phyloP scores from a whole-genome alignment of 176 grass and related monocot genomes.

The Thinopyrum elongatum region DNA sequence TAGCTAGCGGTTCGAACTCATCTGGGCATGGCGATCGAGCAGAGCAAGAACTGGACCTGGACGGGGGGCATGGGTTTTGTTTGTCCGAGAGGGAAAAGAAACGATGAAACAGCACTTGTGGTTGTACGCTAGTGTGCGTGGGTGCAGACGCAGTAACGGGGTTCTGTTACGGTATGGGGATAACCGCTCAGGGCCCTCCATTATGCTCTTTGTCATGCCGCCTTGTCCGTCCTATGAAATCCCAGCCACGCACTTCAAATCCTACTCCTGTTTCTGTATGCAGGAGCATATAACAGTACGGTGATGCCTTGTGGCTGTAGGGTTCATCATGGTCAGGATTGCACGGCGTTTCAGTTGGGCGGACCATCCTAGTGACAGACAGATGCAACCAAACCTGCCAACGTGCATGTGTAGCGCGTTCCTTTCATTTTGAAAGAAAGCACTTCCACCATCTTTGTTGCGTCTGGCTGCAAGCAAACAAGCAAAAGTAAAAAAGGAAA shows the following conservation, averaged over 20 bases:
- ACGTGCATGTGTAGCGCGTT: neutral
- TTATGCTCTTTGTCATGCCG: conserved; percentile 45
- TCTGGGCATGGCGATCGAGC: neutral
- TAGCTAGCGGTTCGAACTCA: too few species aligned
- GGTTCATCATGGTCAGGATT: too few species aligned
- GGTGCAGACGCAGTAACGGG: conserved; percentile 18
- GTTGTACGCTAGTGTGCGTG: neutral
- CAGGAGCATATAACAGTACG: neutral
- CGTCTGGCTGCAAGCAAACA: too few species aligned
- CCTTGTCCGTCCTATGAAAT: conserved; percentile 35
- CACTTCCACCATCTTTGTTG: too few species aligned
- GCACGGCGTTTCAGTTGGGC: neutral
- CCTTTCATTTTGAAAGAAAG: neutral
- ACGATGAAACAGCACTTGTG: neutral
- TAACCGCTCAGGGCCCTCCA: conserved; percentile 23
- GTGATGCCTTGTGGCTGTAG: too few species aligned
- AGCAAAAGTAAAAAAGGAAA: neutral
- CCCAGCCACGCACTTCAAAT: neutral
- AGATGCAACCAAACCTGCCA: neutral
- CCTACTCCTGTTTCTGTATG: neutral
- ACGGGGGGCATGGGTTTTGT: neutral
- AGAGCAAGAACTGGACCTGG: neutral
- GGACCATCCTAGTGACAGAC: neutral
- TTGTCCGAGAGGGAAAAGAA: conserved; percentile 10
- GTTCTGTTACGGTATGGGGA: conserved; percentile 22